Percentiles rank a stretch among this genome's conserved stretches.
Conservation (phyloP, 2,329 filamentous ascomycete genomes). For the Alternaria burnsii region DNA sequence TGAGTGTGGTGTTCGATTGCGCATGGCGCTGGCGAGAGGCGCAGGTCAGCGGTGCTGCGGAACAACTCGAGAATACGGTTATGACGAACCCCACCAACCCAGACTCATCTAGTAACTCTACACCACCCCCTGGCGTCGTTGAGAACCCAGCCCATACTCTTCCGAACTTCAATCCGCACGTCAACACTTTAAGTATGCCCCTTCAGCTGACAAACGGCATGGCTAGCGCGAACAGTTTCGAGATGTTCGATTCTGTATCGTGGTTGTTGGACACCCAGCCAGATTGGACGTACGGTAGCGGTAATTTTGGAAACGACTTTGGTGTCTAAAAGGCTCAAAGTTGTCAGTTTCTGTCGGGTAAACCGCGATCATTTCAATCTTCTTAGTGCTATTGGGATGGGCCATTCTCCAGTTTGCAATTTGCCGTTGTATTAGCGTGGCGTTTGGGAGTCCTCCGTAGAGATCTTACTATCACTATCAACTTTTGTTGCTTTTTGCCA, state of each 20-base stretch:
- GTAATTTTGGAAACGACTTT: constrained; percentile 44
- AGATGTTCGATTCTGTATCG: constrained; percentile 90
- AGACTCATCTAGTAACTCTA: constrained; percentile 71
- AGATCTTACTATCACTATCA: background rate
- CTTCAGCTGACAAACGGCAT: constrained; percentile 69
- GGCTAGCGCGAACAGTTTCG: constrained; percentile 54
- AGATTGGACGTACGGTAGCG: constrained; percentile 45
- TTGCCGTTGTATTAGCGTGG: constrained; percentile 10
- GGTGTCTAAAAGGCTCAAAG: constrained; percentile 27
- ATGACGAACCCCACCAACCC: constrained; percentile 90
- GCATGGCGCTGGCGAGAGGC: constrained; percentile 87
- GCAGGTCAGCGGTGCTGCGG: constrained; percentile 55
- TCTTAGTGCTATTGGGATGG: background rate
- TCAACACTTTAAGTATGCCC: constrained; percentile 53
- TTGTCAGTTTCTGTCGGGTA: background rate
- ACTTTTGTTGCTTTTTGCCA: background rate
- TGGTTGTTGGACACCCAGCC: constrained; percentile 87
- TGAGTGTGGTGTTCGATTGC: constrained; percentile 85
- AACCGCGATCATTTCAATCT: background rate
- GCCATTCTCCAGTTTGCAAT: background rate
- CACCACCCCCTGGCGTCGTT: constrained; percentile 61
- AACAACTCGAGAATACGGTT: constrained; percentile 67
- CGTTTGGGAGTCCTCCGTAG: background rate
- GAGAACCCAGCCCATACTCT: constrained; percentile 47
- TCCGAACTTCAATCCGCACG: constrained; percentile 49